Base-by-base conservation (phyloP, 345 rosid species). In the Tarenaya hassleriana region DNA sequence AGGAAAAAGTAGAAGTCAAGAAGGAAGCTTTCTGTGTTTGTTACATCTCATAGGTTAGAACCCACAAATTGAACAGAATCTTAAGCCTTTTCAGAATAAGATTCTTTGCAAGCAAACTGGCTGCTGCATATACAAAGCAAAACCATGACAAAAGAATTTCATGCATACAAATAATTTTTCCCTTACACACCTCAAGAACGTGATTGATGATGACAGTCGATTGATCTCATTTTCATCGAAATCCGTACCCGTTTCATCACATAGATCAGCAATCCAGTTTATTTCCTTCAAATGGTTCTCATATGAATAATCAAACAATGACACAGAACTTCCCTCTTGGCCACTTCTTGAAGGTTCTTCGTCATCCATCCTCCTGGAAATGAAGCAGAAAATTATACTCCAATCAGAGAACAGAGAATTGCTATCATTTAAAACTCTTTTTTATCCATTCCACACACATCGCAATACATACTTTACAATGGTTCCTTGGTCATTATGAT, bases 241-340 rank as follows among this genome's bases (percentile, higher is more conserved):
- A 7, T 57, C 70, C 7, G 59, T 32, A 17, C 32, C 59, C 7
- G 70, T 47, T 57, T 81, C 92, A 47, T 74, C 84, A 62, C 90
- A 84, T 16, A 83, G 67, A 72, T 61, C 52, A 62, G 75, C 64
- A 41, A 69, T 79, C 7, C 54, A 57, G 32, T 79, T 84, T 62
- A 84, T 39, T 42, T 78, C 82, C 20, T 63, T 72, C 17, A 91
- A 56, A 74, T 87, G 80, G 69, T 73, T 82, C 56, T 88, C 80
- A 9, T 69, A 68, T 0, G 86, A 84, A 62, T 61, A 43, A 60
- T 87, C 98, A 47, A 87, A 87, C 27, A 60, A 19, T 4, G 81
- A 82, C 50, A 88, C 86, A 21, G 41, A 64, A 64, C 38, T 72
- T 74, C 9, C 69, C 38, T 39, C 53, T 50, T 43, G 62, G 17